These are phyloP conservation scores for Acanthamoeba royreba DNA, from an alignment of 208 protist species.

Conservation along the genomic window DNA sequence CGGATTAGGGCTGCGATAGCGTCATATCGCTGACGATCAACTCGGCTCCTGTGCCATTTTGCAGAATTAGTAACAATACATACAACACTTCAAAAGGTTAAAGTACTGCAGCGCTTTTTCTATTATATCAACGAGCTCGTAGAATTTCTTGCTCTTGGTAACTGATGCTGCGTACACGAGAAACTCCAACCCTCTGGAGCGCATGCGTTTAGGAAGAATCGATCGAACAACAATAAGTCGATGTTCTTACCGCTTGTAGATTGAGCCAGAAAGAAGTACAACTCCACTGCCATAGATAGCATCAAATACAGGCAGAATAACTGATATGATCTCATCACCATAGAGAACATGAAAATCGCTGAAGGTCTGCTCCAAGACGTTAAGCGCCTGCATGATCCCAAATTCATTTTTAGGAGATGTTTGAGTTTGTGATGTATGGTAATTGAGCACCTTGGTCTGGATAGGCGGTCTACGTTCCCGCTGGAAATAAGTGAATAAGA, in stretches of 20 bases:
- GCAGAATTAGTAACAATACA: background rate
- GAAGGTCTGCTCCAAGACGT: background rate
- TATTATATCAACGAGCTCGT: background rate
- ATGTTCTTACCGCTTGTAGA: background rate
- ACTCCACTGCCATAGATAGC: background rate
- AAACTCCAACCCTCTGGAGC: background rate
- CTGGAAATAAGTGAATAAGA: background rate
- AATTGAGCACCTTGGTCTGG: background rate
- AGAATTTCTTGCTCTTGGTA: background rate
- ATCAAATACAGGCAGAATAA: slow-evolving; percentile 4
- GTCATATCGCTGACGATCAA: background rate
- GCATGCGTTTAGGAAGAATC: background rate
- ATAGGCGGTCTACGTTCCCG: background rate
- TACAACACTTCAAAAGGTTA: background rate
- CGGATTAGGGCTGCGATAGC: background rate
- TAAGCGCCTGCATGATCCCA: no score
- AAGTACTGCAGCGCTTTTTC: background rate
- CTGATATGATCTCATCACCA: slow-evolving; percentile 25
- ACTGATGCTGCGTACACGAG: background rate
- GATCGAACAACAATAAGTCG: background rate
- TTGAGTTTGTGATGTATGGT: background rate
- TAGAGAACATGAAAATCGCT: slow-evolving; percentile 16
- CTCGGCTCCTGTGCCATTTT: background rate
- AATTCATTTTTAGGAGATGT: no score
- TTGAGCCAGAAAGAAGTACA: background rate